Evolutionary conservation across 2,329 filamentous ascomycete genomes (phyloP).

Genomic region (Colletotrichum spaethianum): DNA sequence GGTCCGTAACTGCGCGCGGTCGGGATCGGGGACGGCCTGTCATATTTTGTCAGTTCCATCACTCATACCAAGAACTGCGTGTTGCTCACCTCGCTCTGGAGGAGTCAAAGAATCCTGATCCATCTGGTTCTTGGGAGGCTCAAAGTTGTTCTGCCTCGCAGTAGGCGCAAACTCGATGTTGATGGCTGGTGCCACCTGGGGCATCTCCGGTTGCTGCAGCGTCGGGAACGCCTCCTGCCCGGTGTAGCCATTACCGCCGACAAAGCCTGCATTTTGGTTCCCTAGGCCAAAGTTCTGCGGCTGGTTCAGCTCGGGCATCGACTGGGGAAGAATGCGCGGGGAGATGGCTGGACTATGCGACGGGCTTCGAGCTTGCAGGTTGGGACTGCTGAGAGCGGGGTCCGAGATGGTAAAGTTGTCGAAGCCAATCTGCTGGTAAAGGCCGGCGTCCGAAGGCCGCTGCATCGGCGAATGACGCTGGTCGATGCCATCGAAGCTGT

Average conservation of each 20-base stretch:
- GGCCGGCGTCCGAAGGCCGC: constrained; percentile 76
- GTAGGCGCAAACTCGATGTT: constrained; percentile 93
- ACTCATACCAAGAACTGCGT: not conserved
- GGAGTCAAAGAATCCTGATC: constrained; percentile 87
- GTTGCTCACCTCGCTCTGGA: constrained; percentile 74
- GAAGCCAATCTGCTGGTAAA: constrained; percentile 86
- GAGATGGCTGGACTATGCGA: constrained; percentile 81
- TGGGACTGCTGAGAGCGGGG: constrained; percentile 74
- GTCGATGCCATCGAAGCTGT: constrained; percentile 82
- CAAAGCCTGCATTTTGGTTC: constrained; percentile 56
- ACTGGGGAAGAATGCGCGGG: constrained; percentile 71
- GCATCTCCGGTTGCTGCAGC: constrained; percentile 71
- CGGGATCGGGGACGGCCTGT: constrained; percentile 64
- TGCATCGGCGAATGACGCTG: constrained; percentile 86
- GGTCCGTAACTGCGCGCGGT: constrained; percentile 72
- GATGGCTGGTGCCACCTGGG: constrained; percentile 91
- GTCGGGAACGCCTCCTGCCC: constrained; percentile 67
- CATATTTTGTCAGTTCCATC: constrained; percentile 42
- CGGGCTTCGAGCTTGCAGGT: constrained; percentile 81
- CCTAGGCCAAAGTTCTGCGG: constrained; percentile 62
- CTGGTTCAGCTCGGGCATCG: constrained; percentile 67
- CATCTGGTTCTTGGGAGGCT: constrained; percentile 74
- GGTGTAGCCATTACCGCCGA: constrained; percentile 52
- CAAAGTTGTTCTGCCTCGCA: constrained; percentile 75
- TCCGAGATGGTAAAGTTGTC: constrained; percentile 86